Conservation (phyloP, 78 protist species). For the Thecamonas trahens region DNA sequence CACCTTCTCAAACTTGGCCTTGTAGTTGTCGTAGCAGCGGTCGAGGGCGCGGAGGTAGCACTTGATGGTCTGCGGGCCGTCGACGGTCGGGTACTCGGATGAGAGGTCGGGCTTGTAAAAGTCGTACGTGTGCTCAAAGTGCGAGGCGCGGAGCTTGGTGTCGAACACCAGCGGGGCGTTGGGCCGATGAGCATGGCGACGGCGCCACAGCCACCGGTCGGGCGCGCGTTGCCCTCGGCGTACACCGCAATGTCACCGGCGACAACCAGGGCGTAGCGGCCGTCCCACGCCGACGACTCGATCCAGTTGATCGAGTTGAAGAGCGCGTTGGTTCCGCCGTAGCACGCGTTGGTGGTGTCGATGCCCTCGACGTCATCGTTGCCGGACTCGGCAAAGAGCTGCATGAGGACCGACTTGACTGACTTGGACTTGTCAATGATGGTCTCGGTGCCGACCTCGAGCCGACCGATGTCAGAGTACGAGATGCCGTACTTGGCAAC, state of each 20-base stretch:
- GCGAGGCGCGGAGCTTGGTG: slow-evolving; percentile 50
- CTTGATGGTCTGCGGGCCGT: slow-evolving; percentile 78
- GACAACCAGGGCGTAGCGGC: slow-evolving; percentile 81
- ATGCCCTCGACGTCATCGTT: slow-evolving; percentile 61
- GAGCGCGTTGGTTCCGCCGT: slow-evolving; percentile 94
- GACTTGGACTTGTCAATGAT: slow-evolving; percentile 83
- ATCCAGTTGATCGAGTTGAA: slow-evolving; percentile 84
- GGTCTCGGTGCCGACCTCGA: slow-evolving; percentile 94
- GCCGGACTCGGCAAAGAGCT: slow-evolving; percentile 62
- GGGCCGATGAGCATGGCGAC: slow-evolving; percentile 96
- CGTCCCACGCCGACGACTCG: slow-evolving; percentile 87
- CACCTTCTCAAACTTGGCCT: slow-evolving; percentile 24
- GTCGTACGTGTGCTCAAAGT: slow-evolving; percentile 84
- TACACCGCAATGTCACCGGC: slow-evolving; percentile 89
- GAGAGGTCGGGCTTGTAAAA: slow-evolving; percentile 90
- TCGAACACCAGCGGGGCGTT: slow-evolving; percentile 89
- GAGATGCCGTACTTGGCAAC: slow-evolving; percentile 53
- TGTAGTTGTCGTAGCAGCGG: slow-evolving; percentile 58
- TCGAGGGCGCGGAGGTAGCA: slow-evolving; percentile 85
- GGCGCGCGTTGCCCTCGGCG: slow-evolving; percentile 53
- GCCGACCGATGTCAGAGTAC: slow-evolving; percentile 72
- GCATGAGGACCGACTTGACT: slow-evolving; percentile 77
- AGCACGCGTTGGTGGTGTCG: slow-evolving; percentile 89
- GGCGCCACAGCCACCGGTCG: slow-evolving; percentile 79
- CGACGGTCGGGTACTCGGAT: slow-evolving; percentile 84